phyloP scores from a whole-genome alignment of 1,284 basidiomycete species.

The Ustilago bromivora region DNA sequence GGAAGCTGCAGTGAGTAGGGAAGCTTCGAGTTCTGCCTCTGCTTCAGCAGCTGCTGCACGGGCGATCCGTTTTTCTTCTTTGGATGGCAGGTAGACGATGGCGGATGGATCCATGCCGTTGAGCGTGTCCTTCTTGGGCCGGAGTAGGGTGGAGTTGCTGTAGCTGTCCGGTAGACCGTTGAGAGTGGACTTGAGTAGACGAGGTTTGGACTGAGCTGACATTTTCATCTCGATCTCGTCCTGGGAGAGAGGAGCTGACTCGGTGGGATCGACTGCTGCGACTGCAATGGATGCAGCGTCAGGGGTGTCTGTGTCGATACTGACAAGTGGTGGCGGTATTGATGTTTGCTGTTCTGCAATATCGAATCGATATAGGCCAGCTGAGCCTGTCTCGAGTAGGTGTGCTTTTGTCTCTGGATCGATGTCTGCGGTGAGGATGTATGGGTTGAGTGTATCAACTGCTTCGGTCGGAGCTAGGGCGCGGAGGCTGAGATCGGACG shows the following conservation, averaged over 20 bases:
- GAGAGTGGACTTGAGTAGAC: conserved; percentile 30
- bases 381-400: conserved; percentile 11
- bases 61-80: conserved; percentile 41
- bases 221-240: conserved; percentile 18
- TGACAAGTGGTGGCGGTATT: conserved; percentile 21
- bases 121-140: conserved; percentile 27
- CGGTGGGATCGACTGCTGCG: conserved; percentile 22
- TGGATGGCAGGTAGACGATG: conserved; percentile 37
- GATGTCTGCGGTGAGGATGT: conserved; percentile 13
- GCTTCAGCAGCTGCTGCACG: conserved; percentile 44
- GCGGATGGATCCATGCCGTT: conserved; percentile 30
- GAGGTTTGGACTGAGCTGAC: conserved; percentile 34
- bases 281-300: neutral
- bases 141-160: neutral
- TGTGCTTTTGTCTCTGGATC: conserved; percentile 8
- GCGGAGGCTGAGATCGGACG: conserved; percentile 33
- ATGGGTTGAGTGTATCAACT: conserved; percentile 20
- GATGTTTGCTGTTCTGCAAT: conserved; percentile 37
- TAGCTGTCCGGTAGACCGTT: conserved; percentile 11
- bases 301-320: neutral
- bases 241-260: conserved; percentile 9
- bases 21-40: conserved; percentile 11
- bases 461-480: conserved; percentile 24
- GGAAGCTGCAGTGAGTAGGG: neutral
- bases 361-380: conserved; percentile 35